These are phyloP conservation scores for Calonectria pseudoturangicola DNA, from an alignment of 2,329 filamentous ascomycete genomes.

Conservation along the genomic window DNA sequence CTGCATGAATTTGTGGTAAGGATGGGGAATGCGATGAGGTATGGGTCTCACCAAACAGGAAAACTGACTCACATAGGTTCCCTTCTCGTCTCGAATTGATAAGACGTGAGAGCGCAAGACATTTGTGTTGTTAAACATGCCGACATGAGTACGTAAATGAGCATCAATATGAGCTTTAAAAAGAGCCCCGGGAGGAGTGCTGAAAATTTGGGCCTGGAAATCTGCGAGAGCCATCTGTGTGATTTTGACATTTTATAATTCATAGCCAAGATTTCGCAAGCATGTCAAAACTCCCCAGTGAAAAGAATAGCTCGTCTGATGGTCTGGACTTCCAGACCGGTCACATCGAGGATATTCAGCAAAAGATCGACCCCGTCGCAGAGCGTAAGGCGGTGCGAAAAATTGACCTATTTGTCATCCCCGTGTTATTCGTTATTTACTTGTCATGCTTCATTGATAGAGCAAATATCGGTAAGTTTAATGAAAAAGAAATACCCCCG, in stretches of 20 bases:
- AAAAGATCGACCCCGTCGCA: conserved; percentile 50
- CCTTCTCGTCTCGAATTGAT: conserved; percentile 5
- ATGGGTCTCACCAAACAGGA: conserved; percentile 24
- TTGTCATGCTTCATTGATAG: conserved; percentile 73
- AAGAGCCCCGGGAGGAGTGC: background rate
- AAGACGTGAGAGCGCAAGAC: background rate
- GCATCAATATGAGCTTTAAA: background rate
- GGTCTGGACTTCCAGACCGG: conserved; percentile 4
- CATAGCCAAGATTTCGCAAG: background rate
- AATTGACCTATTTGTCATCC: conserved; percentile 58
- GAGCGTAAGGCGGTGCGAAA: conserved; percentile 58
- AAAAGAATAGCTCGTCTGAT: background rate
- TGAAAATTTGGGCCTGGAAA: background rate
- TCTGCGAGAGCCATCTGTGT: background rate
- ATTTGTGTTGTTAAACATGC: conserved; percentile 1
- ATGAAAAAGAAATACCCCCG: too few species aligned
- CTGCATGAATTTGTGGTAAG: background rate
- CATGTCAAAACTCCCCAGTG: background rate
- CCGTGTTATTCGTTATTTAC: conserved; percentile 74
- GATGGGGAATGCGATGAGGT: conserved; percentile 10
- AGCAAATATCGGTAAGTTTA: conserved; percentile 64
- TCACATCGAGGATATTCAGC: background rate
- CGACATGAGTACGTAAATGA: background rate
- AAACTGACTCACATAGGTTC: conserved; percentile 25
- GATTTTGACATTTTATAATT: background rate